Conservation (phyloP, 768 basidiomycete species). For the Pleurotus eryngii region DNA sequence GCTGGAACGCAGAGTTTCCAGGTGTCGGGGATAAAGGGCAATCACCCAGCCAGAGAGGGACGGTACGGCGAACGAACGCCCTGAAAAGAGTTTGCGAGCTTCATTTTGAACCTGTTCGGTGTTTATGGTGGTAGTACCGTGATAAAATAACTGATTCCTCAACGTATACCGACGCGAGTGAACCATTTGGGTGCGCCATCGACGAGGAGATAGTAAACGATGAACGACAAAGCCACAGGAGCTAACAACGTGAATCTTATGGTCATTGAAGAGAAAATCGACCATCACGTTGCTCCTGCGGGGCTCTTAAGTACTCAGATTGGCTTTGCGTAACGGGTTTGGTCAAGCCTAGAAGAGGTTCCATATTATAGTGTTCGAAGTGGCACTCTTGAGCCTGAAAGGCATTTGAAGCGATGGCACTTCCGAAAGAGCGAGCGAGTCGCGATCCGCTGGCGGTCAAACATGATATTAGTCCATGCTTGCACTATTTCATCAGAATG, state of each 20-base stretch:
- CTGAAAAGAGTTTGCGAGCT: not conserved
- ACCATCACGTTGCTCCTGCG: not conserved
- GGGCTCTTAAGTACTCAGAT: too few species aligned
- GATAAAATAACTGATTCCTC: not conserved
- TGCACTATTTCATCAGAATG: too few species aligned
- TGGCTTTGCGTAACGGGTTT: too few species aligned
- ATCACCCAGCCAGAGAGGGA: not conserved
- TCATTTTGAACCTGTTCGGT: not conserved
- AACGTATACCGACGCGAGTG: not conserved
- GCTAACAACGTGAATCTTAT: not conserved
- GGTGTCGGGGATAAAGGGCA: not conserved
- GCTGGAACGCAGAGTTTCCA: not conserved
- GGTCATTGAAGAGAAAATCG: too few species aligned
- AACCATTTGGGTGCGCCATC: not conserved
- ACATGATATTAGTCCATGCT: too few species aligned
- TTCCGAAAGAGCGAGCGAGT: too few species aligned
- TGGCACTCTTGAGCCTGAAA: too few species aligned
- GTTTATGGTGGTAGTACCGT: not conserved
- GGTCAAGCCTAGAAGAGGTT: too few species aligned
- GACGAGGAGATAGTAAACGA: not conserved
- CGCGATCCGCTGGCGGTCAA: too few species aligned
- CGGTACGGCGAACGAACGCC: not conserved
- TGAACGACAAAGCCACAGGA: conserved; percentile 2
- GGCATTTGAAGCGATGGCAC: too few species aligned
- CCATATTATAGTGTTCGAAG: too few species aligned